A percentile compares a stretch with the other conserved stretches of the same genome.
Evolutionary conservation across 306 rosid species (phyloP).

Genomic region (Rubus idaeus): DNA sequence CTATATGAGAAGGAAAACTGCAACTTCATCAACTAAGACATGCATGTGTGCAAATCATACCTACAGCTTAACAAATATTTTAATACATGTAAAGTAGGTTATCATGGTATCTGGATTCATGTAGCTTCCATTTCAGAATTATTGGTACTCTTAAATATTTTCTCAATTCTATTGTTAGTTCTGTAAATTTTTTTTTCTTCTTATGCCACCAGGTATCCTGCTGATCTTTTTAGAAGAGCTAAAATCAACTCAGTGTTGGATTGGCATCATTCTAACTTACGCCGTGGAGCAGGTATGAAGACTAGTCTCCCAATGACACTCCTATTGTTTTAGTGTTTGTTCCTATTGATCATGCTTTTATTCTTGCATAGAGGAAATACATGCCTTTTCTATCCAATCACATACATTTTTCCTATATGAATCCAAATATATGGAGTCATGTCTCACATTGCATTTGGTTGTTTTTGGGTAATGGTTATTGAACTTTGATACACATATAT

Average conservation of each 20-base stretch:
- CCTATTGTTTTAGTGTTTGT: not conserved
- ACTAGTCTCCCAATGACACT: not conserved
- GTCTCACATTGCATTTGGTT: not conserved
- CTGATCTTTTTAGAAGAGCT: constrained; percentile 81
- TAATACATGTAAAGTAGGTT: too few relatives aligned
- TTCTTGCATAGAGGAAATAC: not conserved
- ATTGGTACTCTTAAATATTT: not conserved
- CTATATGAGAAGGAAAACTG: too few relatives aligned
- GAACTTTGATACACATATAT: not conserved
- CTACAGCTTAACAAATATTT: too few relatives aligned
- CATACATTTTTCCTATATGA: not conserved
- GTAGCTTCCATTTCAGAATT: too few relatives aligned
- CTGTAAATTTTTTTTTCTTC: constrained; percentile 2
- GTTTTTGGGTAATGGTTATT: not conserved
- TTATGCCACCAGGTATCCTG: constrained; percentile 67
- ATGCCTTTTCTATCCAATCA: not conserved
- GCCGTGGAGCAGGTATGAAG: constrained; percentile 64
- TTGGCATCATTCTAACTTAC: constrained; percentile 89
- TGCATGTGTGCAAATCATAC: too few relatives aligned
- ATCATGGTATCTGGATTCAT: too few relatives aligned
- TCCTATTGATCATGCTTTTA: not conserved
- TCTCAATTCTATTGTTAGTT: not conserved
- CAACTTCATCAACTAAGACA: too few relatives aligned
- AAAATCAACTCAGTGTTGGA: constrained; percentile 73
- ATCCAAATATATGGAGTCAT: not conserved